Conservation (phyloP, 805 yeast genomes). For the Naumovozyma castellii region DNA sequence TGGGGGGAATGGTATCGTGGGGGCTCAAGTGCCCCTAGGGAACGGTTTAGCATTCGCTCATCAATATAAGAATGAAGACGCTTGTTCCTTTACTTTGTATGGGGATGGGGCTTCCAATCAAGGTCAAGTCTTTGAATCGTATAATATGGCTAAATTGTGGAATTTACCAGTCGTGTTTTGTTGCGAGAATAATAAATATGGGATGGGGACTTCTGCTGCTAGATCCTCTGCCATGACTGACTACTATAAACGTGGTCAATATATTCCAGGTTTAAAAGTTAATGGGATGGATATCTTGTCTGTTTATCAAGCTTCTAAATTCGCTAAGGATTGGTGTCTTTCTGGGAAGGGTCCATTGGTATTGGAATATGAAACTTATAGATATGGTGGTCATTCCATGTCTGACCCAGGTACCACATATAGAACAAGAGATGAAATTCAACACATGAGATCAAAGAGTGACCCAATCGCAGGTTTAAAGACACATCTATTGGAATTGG, state of each 20-base stretch:
- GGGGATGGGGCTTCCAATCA: conserved; percentile 99
- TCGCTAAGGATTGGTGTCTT: conserved; percentile 92
- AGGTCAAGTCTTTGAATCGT: conserved; percentile 97
- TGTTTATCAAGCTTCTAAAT: conserved; percentile 88
- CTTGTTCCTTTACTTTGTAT: conserved; percentile 79
- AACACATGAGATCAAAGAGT: conserved; percentile 96
- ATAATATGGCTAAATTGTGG: conserved; percentile 99
- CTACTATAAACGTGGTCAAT: conserved; percentile 98
- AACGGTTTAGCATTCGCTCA: conserved; percentile 98
- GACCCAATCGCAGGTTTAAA: conserved; percentile 97
- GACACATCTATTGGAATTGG: conserved; percentile 70
- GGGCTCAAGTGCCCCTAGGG: conserved; percentile 98
- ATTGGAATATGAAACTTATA: conserved; percentile 93
- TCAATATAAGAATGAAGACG: conserved; percentile 74
- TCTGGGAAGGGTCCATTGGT: conserved; percentile 94
- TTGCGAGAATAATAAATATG: conserved; percentile 98
- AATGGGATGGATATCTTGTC: conserved; percentile 98
- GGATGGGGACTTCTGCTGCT: conserved; percentile 98
- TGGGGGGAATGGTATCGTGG: conserved; percentile 99
- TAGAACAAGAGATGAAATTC: conserved; percentile 99
- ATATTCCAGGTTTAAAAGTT: conserved; percentile 95
- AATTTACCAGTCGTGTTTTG: conserved; percentile 88
- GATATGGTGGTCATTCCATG: conserved; percentile 99
- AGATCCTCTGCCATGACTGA: conserved; percentile 96
- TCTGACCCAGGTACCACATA: conserved; percentile 99